Conservation (phyloP, 441 rosid species). For the Populus hybrid region DNA sequence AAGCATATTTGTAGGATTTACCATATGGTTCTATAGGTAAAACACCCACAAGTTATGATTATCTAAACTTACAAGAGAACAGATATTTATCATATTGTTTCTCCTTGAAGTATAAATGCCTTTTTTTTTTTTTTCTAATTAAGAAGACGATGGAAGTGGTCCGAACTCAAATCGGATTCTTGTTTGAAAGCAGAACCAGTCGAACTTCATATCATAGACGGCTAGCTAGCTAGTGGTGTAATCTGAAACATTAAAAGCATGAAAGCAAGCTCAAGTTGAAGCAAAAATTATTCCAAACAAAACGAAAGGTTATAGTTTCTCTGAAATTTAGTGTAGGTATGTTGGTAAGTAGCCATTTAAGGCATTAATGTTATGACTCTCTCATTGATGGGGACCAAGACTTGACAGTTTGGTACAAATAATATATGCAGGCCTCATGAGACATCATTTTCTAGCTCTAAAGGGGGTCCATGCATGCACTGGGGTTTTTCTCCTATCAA, state of each 20-base stretch:
- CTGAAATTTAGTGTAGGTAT: conserved; percentile 26
- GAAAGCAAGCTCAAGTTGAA: not conserved
- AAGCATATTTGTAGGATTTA: not conserved
- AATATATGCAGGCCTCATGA: conserved; percentile 25
- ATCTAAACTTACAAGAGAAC: not conserved
- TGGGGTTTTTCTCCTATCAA: conserved; percentile 35
- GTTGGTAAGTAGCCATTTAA: conserved; percentile 31
- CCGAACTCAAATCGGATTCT: no score
- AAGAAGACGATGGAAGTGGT: no score
- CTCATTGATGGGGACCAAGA: conserved; percentile 24
- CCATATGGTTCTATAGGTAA: not conserved
- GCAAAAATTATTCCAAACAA: not conserved
- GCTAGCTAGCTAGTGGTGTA: not conserved
- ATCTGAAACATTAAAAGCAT: not conserved
- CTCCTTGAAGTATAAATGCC: not conserved
- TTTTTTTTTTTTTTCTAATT: no score
- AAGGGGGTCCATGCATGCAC: conserved; percentile 18
- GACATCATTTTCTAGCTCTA: not conserved
- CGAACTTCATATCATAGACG: not conserved
- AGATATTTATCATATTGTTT: not conserved
- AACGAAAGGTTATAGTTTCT: conserved; percentile 20
- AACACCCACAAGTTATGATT: not conserved
- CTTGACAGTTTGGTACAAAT: conserved; percentile 32
- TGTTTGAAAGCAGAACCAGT: not conserved
- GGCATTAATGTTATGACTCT: conserved; percentile 18